phyloP scores from a whole-genome alignment of 2,329 filamentous ascomycete genomes.

The Corynespora cassiicola region DNA sequence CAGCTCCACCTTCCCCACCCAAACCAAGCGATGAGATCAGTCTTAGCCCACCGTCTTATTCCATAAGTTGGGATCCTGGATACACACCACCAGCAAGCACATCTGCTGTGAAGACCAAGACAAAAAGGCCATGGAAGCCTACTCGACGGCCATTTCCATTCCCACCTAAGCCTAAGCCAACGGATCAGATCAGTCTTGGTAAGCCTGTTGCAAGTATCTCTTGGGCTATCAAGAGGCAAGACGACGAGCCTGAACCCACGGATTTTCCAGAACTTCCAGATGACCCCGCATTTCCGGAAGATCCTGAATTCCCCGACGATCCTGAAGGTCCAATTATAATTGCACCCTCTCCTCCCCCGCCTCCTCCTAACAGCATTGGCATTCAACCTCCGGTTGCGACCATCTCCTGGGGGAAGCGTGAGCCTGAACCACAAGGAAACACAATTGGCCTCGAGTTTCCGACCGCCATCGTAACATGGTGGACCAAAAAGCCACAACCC shows the following conservation, averaged over 20 bases:
- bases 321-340: conserved; percentile 10
- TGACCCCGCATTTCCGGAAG: conserved; percentile 4
- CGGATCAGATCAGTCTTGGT: conserved; percentile 14
- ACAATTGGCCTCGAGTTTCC: conserved; percentile 8
- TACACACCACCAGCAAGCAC: conserved; percentile 3
- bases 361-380: conserved; percentile 15
- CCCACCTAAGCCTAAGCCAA: conserved; percentile 3
- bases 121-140: too few species aligned
- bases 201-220: conserved; percentile 13
- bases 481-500: not conserved
- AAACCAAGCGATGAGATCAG: conserved; percentile 21
- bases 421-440: conserved; percentile 4
- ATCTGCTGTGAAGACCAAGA: too few species aligned
- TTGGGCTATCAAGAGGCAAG: conserved; percentile 13
- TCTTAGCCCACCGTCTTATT: conserved; percentile 19
- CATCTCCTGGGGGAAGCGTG: conserved; percentile 23
- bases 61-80: conserved; percentile 20
- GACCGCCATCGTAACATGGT: not conserved
- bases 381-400: conserved; percentile 18
- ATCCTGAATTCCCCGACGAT: conserved; percentile 19
- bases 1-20: conserved; percentile 1
- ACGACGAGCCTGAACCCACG: conserved; percentile 8
- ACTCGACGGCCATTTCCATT: conserved; percentile 9
- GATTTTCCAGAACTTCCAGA: conserved; percentile 2
- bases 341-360: conserved; percentile 5